These are phyloP conservation scores for Agarophyton chilense DNA, from an alignment of 23 red algal species.

Conservation along the genomic window DNA sequence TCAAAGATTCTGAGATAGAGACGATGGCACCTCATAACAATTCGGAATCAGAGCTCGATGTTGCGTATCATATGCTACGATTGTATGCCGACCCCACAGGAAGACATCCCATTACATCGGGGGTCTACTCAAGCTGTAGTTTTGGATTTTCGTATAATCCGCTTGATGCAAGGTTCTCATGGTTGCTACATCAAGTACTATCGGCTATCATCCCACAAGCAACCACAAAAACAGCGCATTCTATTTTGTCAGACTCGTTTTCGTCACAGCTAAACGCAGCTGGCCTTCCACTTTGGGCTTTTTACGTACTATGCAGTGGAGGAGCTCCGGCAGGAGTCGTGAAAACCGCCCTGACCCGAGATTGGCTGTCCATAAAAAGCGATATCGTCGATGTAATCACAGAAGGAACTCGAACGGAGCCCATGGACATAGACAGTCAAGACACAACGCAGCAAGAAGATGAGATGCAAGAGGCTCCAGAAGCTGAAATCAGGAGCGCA, in stretches of 20 bases:
- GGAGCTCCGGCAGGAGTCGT: not conserved
- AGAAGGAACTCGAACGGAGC: not conserved
- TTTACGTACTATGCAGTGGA: constrained; percentile 67
- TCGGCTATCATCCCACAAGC: constrained; percentile 51
- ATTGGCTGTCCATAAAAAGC: constrained; percentile 26
- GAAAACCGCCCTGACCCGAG: constrained; percentile 32
- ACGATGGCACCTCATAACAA: constrained; percentile 43
- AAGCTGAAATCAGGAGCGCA: not conserved
- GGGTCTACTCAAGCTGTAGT: constrained; percentile 32
- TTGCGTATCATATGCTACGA: constrained; percentile 62
- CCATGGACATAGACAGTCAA: constrained; percentile 2
- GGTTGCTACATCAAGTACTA: constrained; percentile 61
- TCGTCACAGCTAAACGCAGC: constrained; percentile 21
- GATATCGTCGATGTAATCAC: constrained; percentile 38
- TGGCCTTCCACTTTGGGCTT: constrained; percentile 58
- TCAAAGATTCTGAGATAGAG: constrained; percentile 11
- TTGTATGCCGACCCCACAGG: constrained; percentile 56
- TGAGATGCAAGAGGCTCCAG: not conserved
- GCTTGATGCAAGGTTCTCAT: constrained; percentile 42
- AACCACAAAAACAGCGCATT: not conserved
- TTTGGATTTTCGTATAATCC: constrained; percentile 48
- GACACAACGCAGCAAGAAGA: not conserved
- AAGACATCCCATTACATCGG: constrained; percentile 37
- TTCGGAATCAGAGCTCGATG: constrained; percentile 28
- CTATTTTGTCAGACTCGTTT: constrained; percentile 40